These are phyloP conservation scores for Friedmanniomyces endolithicus DNA, from an alignment of 495 filamentous ascomycete genomes.

Conservation along the genomic window DNA sequence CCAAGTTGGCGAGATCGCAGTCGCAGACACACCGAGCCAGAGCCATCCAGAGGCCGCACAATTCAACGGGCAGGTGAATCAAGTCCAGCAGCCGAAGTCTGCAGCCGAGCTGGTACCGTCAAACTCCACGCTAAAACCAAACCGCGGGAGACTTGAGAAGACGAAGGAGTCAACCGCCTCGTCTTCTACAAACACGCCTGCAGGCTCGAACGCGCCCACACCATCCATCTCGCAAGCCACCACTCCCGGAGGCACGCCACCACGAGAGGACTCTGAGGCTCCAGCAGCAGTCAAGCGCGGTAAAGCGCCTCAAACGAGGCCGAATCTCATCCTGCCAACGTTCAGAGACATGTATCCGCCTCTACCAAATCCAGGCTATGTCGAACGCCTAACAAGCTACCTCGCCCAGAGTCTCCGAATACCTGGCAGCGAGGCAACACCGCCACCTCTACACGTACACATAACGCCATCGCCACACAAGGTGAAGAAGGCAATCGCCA, in stretches of 20 bases:
- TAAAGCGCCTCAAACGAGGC: slow-evolving; percentile 12
- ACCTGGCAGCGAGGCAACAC: slow-evolving; percentile 28
- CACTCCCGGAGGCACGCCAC: slow-evolving; percentile 7
- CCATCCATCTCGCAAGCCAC: slow-evolving; percentile 8
- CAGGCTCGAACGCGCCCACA: slow-evolving; percentile 7
- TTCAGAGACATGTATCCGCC: slow-evolving; percentile 26
- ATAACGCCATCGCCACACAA: slow-evolving; percentile 55
- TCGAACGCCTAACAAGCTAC: slow-evolving; percentile 16
- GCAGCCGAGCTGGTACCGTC: background rate
- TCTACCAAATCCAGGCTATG: slow-evolving; percentile 13
- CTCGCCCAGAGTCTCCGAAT: slow-evolving; percentile 12
- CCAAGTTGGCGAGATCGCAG: slow-evolving; percentile 50
- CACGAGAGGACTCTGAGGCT: slow-evolving; percentile 1
- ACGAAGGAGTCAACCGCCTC: background rate
- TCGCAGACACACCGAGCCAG: slow-evolving; percentile 55
- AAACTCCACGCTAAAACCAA: slow-evolving; percentile 10
- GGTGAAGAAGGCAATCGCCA: slow-evolving; percentile 74
- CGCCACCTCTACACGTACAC: slow-evolving; percentile 54
- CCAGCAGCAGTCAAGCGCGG: slow-evolving; percentile 1
- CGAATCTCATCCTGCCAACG: slow-evolving; percentile 28
- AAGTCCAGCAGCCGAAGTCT: slow-evolving; percentile 22
- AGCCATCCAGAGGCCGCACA: slow-evolving; percentile 48
- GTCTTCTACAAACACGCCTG: background rate
- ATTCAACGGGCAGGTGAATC: slow-evolving; percentile 34
- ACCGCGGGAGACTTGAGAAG: slow-evolving; percentile 8